Conservation (phyloP, 768 basidiomycete species). For the Kwoniella dendrophila region DNA sequence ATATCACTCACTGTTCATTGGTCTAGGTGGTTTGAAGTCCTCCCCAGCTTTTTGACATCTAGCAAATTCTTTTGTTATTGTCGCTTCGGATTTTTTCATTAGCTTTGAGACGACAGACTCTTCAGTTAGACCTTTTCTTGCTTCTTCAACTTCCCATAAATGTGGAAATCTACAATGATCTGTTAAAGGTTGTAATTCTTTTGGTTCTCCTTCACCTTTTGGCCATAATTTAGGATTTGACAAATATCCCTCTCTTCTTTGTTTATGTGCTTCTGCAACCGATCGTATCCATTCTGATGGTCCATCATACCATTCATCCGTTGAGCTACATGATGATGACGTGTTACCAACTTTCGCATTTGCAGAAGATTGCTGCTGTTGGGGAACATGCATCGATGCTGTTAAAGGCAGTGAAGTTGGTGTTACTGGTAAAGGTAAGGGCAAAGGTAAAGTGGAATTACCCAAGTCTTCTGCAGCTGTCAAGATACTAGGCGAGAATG, state of each 20-base stretch:
- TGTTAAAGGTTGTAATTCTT: conserved; percentile 11
- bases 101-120: conserved; percentile 6
- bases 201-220: conserved; percentile 14
- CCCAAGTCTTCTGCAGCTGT: background rate
- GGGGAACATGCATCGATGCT: no score
- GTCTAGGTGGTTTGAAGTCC: conserved; percentile 11
- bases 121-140: conserved; percentile 11
- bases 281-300: conserved; percentile 17
- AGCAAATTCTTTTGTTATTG: conserved; percentile 5
- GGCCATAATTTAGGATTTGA: conserved; percentile 18
- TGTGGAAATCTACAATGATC: conserved; percentile 16
- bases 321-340: background rate
- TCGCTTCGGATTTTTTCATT: conserved; percentile 17
- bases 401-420: background rate
- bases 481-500: background rate
- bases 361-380: no score
- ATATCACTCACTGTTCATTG: conserved; percentile 16
- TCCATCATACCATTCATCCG: conserved; percentile 17
- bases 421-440: background rate
- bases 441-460: background rate
- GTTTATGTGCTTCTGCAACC: conserved; percentile 11
- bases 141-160: conserved; percentile 16
- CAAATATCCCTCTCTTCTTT: conserved; percentile 3
- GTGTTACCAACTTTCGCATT: background rate
- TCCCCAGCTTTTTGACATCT: conserved; percentile 14